Base-by-base conservation (phyloP, 345 rosid genomes). In the Hypericum androsaemum region DNA sequence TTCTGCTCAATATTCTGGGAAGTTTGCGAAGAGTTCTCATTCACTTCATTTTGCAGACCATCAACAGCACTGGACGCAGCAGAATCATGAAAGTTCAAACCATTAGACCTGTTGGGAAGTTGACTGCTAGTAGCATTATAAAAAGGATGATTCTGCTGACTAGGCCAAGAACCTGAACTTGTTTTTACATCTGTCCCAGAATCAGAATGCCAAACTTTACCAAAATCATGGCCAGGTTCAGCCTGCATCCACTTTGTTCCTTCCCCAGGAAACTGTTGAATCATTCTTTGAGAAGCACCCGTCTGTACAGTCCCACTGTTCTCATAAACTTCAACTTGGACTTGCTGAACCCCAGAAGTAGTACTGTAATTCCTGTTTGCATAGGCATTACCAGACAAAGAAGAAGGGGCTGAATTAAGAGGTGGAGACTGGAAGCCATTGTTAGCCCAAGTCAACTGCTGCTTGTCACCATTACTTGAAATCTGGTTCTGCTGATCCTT, bases 21-120 rank as follows among this genome's bases (percentile, higher is more conserved):
- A 63, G 49, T 52, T 43, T 69, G 79, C 57, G 69, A 65, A 13
- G 64, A 22, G 47, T 61, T 69, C 45, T 69, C 77, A 50, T 57
- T 60, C 47, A 41, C 61, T 50, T 63, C 78, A 64, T 59, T 61
- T 57, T 70, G 63, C 41, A 59, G 51, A 39, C 47, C 13, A 39
- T 56, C 15, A 54, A 54, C 64, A n/a, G 52, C 53, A 10, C 56
- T 52, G 39, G 55, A 14, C 5, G 71, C 54, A 8, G 53, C 42
- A 32, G 80, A 70, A 15, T 75, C 75, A 44, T 67, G 46, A 43
- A 59, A 67, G 59, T 59, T 80, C 83, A 76, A 75, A 62, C 75
- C 75, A 50, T 68, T 80, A 54, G 63, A 57, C 14, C 63, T 57
- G 58, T 57, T 67, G 54, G 69, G 56, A 43, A 53, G 72, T 46